Percentiles rank a stretch among this genome's conserved stretches.
phyloP scores from a whole-genome alignment of 768 basidiomycete genomes.

The Leucocoprinus sp. region DNA sequence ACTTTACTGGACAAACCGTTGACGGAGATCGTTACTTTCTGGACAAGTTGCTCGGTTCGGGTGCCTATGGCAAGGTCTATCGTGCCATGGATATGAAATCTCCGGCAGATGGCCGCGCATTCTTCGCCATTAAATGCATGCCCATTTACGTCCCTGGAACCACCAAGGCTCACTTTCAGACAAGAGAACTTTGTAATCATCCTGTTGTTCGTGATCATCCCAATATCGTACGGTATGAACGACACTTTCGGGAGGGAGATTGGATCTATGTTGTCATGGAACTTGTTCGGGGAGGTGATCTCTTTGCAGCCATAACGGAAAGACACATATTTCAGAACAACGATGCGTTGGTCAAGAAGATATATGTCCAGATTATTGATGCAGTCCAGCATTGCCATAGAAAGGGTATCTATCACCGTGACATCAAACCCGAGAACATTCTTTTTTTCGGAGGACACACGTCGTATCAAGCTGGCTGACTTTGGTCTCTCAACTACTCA shows the following conservation, averaged over 20 bases:
- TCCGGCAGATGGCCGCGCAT: conserved; percentile 27
- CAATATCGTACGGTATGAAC: conserved; percentile 63
- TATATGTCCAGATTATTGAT: conserved; percentile 75
- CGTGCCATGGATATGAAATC: conserved; percentile 48
- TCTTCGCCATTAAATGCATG: conserved; percentile 74
- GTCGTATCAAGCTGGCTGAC: conserved; percentile 57
- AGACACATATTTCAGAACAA: conserved; percentile 45
- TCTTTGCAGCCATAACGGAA: conserved; percentile 65
- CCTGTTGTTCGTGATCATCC: conserved; percentile 42
- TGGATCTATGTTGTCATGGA: conserved; percentile 65
- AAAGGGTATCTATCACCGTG: conserved; percentile 70
- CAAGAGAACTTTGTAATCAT: conserved; percentile 62
- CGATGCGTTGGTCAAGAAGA: conserved; percentile 50
- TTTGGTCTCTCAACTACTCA: conserved; percentile 63
- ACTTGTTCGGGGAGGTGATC: conserved; percentile 50
- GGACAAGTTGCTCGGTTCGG: conserved; percentile 56
- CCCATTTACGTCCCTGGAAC: conserved; percentile 46
- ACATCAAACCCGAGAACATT: conserved; percentile 83
- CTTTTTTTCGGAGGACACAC: conserved; percentile 48
- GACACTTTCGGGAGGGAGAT: conserved; percentile 48
- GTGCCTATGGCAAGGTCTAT: conserved; percentile 76
- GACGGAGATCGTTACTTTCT: conserved; percentile 56
- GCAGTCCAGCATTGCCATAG: conserved; percentile 70
- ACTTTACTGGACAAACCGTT: conserved; percentile 43
- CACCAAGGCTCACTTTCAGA: conserved; percentile 50